phyloP scores from a whole-genome alignment of 1,139 yeast genomes.

The Geotrichum australiense region DNA sequence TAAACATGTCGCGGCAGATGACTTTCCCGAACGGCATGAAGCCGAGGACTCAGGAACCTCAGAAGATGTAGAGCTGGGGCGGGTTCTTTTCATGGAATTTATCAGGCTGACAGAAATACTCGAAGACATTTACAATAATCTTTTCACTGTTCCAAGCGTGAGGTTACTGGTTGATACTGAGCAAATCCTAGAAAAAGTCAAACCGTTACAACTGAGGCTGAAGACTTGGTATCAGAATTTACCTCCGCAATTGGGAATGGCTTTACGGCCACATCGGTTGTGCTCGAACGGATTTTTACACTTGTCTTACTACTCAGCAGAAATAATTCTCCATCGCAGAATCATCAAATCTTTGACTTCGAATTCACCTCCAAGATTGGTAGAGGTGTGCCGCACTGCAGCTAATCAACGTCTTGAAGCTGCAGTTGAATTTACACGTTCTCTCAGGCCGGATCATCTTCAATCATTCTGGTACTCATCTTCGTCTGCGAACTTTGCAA shows the following conservation, averaged over 20 bases:
- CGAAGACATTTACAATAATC: slow-evolving; percentile 61
- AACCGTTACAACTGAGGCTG: slow-evolving; percentile 73
- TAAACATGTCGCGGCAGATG: slow-evolving; percentile 29
- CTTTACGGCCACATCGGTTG: slow-evolving; percentile 28
- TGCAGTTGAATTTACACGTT: slow-evolving; percentile 71
- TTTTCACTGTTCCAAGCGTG: slow-evolving; percentile 66
- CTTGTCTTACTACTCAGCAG: slow-evolving; percentile 80
- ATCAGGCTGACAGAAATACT: slow-evolving; percentile 63
- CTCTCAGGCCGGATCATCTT: slow-evolving; percentile 70
- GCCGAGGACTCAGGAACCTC: slow-evolving; percentile 39
- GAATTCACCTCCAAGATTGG: slow-evolving; percentile 42
- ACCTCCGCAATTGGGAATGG: slow-evolving; percentile 65
- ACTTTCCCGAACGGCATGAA: slow-evolving; percentile 34
- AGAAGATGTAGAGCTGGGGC: slow-evolving; percentile 67
- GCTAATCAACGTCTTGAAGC: slow-evolving; percentile 76
- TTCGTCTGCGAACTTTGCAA: slow-evolving; percentile 65
- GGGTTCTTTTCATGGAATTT: slow-evolving; percentile 60
- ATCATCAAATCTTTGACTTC: slow-evolving; percentile 51
- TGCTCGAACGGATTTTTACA: slow-evolving; percentile 67
- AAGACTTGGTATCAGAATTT: slow-evolving; percentile 80
- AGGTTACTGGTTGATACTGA: slow-evolving; percentile 50
- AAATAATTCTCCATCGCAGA: slow-evolving; percentile 73
- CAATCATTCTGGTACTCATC: slow-evolving; percentile 87
- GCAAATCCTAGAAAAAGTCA: slow-evolving; percentile 64
- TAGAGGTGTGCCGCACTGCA: slow-evolving; percentile 71